These are phyloP conservation scores for Salix suchowensis DNA, from an alignment of 345 rosid genomes.

Conservation along the genomic window DNA sequence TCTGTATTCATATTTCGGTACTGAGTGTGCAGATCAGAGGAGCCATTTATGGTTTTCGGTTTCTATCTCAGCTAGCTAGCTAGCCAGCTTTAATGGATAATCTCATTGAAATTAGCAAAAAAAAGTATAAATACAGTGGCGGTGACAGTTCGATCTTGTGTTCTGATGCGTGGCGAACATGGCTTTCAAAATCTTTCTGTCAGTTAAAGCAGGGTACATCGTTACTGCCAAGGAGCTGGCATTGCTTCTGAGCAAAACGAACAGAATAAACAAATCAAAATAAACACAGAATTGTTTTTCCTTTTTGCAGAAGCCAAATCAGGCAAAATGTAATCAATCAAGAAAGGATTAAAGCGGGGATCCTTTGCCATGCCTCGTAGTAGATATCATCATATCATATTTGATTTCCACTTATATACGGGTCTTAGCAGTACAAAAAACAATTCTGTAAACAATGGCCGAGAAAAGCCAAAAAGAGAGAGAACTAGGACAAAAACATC, in stretches of 20 bases:
- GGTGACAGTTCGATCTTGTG: slow-evolving; percentile 20
- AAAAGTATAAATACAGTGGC: slow-evolving; percentile 4
- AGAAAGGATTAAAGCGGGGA: not conserved
- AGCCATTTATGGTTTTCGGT: not conserved
- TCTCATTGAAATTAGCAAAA: slow-evolving; percentile 2
- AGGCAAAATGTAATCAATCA: slow-evolving; percentile 1
- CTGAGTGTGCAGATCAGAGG: not conserved
- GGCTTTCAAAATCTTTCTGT: slow-evolving; percentile 11
- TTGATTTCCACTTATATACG: not conserved
- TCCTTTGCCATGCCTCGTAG: not conserved
- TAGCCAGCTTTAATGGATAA: not conserved
- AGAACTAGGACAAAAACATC: not conserved
- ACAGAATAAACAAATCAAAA: not conserved
- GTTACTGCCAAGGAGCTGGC: slow-evolving; percentile 16
- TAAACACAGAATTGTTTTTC: not conserved
- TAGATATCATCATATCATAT: not conserved
- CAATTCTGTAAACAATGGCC: not conserved
- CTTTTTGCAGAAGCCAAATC: slow-evolving; percentile 1
- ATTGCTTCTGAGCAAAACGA: not conserved
- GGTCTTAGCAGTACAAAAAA: slow-evolving; percentile 1
- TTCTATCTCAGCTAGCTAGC: not conserved
- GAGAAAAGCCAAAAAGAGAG: not conserved
- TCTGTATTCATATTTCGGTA: not conserved
- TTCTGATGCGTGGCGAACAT: not conserved
- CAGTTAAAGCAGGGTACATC: slow-evolving; percentile 8